These are phyloP conservation scores for Pseudocercospora crystallina DNA, from an alignment of 2,329 filamentous ascomycete genomes.

Conservation along the genomic window DNA sequence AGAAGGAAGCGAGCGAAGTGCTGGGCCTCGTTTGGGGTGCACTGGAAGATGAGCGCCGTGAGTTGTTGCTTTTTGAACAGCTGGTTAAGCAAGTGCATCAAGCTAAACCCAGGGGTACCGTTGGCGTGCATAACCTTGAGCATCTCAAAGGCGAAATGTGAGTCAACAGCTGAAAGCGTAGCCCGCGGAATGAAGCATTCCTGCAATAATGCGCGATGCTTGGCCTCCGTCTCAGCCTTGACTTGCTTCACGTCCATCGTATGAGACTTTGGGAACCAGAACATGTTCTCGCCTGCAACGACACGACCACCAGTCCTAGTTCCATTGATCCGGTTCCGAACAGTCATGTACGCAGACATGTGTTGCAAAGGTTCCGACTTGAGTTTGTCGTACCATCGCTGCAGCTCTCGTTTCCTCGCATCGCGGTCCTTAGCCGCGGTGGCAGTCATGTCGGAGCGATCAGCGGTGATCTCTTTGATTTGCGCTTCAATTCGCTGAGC, in stretches of 20 bases:
- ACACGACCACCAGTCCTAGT: slow-evolving; percentile 63
- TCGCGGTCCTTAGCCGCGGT: slow-evolving; percentile 66
- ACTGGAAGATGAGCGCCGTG: slow-evolving; percentile 80
- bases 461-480: slow-evolving; percentile 65
- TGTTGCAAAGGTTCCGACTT: slow-evolving; percentile 72
- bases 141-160: slow-evolving; percentile 84
- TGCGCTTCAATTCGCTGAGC: slow-evolving; percentile 67
- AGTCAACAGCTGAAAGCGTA: slow-evolving; percentile 79
- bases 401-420: slow-evolving; percentile 67
- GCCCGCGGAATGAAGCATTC: slow-evolving; percentile 90
- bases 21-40: slow-evolving; percentile 86
- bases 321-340: slow-evolving; percentile 66
- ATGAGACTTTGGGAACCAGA: slow-evolving; percentile 65
- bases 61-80: slow-evolving; percentile 82
- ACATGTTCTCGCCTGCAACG: slow-evolving; percentile 16
- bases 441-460: slow-evolving; percentile 71
- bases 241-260: slow-evolving; percentile 12
- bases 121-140: slow-evolving; percentile 83
- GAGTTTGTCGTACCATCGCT: slow-evolving; percentile 67
- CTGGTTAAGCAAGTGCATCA: slow-evolving; percentile 78
- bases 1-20: slow-evolving; percentile 90
- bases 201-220: slow-evolving; percentile 79
- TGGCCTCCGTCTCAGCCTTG: slow-evolving; percentile 50
- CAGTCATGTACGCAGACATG: slow-evolving; percentile 65
- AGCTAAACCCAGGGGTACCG: slow-evolving; percentile 81